phyloP scores from a whole-genome alignment of 202 grass and related monocot species.

The Elaeis oleifera region DNA sequence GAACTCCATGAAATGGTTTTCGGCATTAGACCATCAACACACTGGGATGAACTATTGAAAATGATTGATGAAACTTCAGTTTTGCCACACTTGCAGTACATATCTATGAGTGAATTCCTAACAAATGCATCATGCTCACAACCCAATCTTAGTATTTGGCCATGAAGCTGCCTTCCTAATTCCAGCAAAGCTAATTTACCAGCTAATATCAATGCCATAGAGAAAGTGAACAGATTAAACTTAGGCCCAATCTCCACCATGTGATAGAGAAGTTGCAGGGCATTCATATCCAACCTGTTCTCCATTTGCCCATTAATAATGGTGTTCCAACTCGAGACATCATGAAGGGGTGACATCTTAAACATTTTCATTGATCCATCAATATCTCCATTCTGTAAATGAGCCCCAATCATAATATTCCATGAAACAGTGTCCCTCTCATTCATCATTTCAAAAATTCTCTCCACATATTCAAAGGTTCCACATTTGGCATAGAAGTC shows the following conservation, averaged over 20 bases:
- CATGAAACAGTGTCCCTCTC: constrained; percentile 37
- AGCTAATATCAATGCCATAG: constrained; percentile 37
- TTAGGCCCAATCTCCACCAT: constrained; percentile 31
- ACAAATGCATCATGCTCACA: constrained; percentile 34
- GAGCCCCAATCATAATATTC: constrained; percentile 41
- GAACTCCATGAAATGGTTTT: constrained; percentile 44
- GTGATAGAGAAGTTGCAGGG: constrained; percentile 25
- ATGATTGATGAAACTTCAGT: constrained; percentile 29
- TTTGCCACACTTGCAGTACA: constrained; percentile 61
- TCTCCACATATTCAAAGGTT: background rate
- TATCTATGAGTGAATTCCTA: constrained; percentile 52
- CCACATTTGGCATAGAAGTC: constrained; percentile 58
- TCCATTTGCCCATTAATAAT: constrained; percentile 44
- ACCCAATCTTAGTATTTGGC: constrained; percentile 25
- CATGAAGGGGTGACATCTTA: constrained; percentile 23
- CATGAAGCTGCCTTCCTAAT: constrained; percentile 54
- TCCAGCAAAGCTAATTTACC: constrained; percentile 36
- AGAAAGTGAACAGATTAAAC: constrained; percentile 52
- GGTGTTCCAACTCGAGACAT: constrained; percentile 56
- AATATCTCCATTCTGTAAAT: constrained; percentile 31
- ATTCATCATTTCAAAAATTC: constrained; percentile 24
- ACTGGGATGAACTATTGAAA: constrained; percentile 28
- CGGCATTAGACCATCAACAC: constrained; percentile 2
- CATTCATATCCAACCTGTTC: constrained; percentile 14
- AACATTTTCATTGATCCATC: constrained; percentile 31